Evolutionary conservation across 1,284 basidiomycete genomes (phyloP), one percentile per base, ranked within the genome.

Genomic region (Ganoderma meredithae): DNA sequence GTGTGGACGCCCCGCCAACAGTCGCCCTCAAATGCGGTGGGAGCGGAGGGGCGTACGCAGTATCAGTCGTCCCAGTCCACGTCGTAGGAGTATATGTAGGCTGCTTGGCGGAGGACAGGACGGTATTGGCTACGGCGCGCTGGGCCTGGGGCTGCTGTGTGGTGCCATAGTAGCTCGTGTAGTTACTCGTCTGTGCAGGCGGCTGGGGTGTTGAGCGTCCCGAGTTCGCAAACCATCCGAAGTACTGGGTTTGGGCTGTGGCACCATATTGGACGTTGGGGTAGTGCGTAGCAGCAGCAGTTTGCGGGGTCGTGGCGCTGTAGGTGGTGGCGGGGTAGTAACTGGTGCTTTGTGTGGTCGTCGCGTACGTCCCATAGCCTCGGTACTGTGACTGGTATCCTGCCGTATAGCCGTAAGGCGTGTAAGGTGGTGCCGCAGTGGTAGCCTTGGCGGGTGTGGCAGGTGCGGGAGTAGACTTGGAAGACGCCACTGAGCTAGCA

Each of bases 161-260:
- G 36, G 68, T 74, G 13, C 66, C 56, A 9, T 82, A 83, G 71
- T 83, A 84, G 40, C 77, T 76, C 12, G 58, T 25, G 22, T 41
- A 43, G 47, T 25, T 53, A n/a, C 33, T 53, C 12, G 47, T 76
- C 47, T 79, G 65, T 27, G 74, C 64, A 8, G 77, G 65, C 13
- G 85, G 82, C 65, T 86, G 85, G 2, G 87, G 87, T 10, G 88
- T 88, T 12, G 81, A 85, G 47, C 81, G 80, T 56, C 85, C 85
- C 3, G 86, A 84, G 10, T 74, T 71, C 25, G 72, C 77, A 77
- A 79, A 78, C 78, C 77, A 78, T 33, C 74, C 73, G 9, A 83
- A 84, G 73, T 85, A 85, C 64, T 75, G 75, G 22, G 70, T 71
- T 40, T 76, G 76, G 4, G 73, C 75, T 27, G 74, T 53, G 41